Evolutionary conservation across 176 grass and related monocot species (phyloP).

Genomic region (Triticum urartu): DNA sequence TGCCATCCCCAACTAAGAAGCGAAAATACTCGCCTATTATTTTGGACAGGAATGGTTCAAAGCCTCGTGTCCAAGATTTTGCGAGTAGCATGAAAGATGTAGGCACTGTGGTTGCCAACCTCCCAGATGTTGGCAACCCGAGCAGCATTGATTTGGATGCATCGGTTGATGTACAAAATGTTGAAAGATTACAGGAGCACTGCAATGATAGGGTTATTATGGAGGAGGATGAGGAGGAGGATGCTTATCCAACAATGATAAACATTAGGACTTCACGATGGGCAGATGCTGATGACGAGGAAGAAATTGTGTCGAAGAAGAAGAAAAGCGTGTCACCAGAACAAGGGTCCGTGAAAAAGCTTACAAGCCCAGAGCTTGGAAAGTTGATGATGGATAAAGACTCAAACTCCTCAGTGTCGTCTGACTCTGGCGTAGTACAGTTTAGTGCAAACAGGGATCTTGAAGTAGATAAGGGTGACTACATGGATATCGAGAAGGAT

Average conservation of each 20-base stretch:
- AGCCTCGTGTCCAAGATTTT: constrained; percentile 1
- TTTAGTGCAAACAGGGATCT: constrained; percentile 25
- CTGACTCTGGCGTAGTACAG: constrained; percentile 40
- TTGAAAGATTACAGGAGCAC: not conserved
- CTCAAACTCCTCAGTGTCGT: constrained; percentile 49
- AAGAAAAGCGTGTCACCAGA: constrained; percentile 43
- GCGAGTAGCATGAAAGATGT: not conserved
- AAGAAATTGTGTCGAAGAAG: constrained; percentile 37
- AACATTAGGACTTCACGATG: constrained; percentile 83
- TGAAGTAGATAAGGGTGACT: constrained; percentile 27
- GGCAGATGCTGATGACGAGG: constrained; percentile 51
- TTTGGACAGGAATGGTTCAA: constrained; percentile 42
- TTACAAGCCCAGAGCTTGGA: constrained; percentile 46
- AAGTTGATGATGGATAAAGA: constrained; percentile 37
- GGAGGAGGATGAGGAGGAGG: constrained; percentile 63
- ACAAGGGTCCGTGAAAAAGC: constrained; percentile 30
- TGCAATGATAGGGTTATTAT: not conserved
- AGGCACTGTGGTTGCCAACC: not conserved
- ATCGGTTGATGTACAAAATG: constrained; percentile 34
- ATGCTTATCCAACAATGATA: constrained; percentile 34
- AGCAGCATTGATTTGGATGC: constrained; percentile 19
- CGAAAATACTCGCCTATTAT: constrained; percentile 66
- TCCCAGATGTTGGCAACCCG: not conserved
- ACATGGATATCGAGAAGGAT: constrained; percentile 45
- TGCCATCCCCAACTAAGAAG: constrained; percentile 42